Base-by-base conservation (phyloP, 768 basidiomycete genomes). In the Jaapia argillacea region DNA sequence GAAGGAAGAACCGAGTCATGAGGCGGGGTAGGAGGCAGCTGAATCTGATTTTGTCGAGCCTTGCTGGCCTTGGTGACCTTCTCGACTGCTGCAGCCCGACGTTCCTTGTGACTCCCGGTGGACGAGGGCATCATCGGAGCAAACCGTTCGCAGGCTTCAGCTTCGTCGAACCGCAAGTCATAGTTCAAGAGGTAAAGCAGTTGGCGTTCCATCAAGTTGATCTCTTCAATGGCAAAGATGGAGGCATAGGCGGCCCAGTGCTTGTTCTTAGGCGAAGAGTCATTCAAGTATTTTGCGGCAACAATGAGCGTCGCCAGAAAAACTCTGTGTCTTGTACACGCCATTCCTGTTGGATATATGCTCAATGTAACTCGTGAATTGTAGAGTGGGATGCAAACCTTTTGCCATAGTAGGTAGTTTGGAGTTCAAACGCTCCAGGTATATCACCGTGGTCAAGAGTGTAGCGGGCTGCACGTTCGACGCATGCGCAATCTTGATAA, bases 171-270 rank as follows among this genome's bases (percentile, higher is more conserved):
- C 39, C 88, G 80, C 45, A 99, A 78, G 61, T 97, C 83, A 59
- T 86, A 93, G 66, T 94, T 87, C 53, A 99, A 79, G 46, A 98
- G 70, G 61, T 75, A 84, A 43, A 99, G 79, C 23, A 99, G 77
- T 65, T 99, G 91, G 65, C 81, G 86, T 68, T 99, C 94, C 94
- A 98, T 98, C 48, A 93, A 72, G 63, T 93, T 96, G 61, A 97
- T 80, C 66, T 89, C 86, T 7, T 68, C 62, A 41, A 79, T 65
- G 57, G 85, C 79, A 66, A 89, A 93, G 50, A 86, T 66, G 35
- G 69, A 66, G 14, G 81, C 83, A 59, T 91, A 88, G 39, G 66
- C 65, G 44, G 82, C 76, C 94, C 94, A 99, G 68, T 96, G 87
- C 59, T 74, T 74, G 68, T 97, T 99, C 73, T 92, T 94, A 3